Base-by-base conservation (phyloP, 495 filamentous ascomycete species). In the Aspergillus campestris region DNA sequence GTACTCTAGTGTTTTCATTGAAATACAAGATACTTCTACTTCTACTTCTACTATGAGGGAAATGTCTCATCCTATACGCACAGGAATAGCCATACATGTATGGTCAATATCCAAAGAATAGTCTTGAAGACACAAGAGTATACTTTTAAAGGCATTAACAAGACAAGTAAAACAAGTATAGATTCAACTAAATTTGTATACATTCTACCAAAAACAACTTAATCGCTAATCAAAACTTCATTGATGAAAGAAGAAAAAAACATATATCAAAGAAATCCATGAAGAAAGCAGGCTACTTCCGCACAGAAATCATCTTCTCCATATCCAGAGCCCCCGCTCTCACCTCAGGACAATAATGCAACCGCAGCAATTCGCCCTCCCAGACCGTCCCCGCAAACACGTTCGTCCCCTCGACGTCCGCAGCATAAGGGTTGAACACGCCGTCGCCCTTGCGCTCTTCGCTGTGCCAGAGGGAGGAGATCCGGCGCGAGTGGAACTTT, bases 361-460 rank as follows among this genome's bases (percentile, higher is more conserved):
- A 69, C 56, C 80, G 73, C 53, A 98, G 59, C 36, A 98, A 53
- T 69, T 96, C 90, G 3, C 87, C 89, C 57, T 98, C 92, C 91
- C 91, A 98, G 6, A 94, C 73, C 3, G 88, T 94, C 5, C 82
- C 77, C 6, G 91, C 85, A 62, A 89, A 95, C 8, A 90, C 89
- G 69, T 94, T 95, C 46, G 81, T 89, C 14, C 74, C 75, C 59
- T 94, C 90, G 3, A 89, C 70, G 52, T 87, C 69, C 24, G 49
- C 62, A 8, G 71, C 64, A 18, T 68, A 64, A 4, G 76, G 63
- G 51, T 81, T 76, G 50, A 74, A 79, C 2, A 82, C 77, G 9
- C 84, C 83, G 55, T 87, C 92, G 3, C 92, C 91, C 56, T 83
- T 87, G 34, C 89, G 76, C 72, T 98, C 92, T 59, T 96, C 92